A percentile compares a stretch with the other conserved stretches of the same genome.
phyloP scores from a whole-genome alignment of 1,284 basidiomycete species.

The Leccinum griseonigrum region DNA sequence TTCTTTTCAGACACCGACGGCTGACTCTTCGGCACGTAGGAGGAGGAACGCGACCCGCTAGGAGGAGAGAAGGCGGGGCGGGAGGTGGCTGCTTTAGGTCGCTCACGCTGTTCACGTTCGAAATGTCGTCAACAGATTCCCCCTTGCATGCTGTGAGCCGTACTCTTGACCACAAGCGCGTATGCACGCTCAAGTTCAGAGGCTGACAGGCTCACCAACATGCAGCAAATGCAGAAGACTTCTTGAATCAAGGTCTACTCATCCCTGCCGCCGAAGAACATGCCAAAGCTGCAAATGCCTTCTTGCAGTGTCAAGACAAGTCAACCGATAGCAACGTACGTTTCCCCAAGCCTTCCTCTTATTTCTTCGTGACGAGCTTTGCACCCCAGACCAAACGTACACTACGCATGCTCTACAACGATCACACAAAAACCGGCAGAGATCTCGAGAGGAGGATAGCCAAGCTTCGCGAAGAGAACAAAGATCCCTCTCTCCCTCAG shows the following conservation, averaged over 20 bases:
- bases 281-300: slow-evolving; percentile 69
- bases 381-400: slow-evolving; percentile 68
- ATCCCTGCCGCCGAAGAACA: slow-evolving; percentile 65
- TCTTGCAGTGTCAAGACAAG: slow-evolving; percentile 64
- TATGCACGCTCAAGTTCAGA: background rate
- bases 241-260: slow-evolving; percentile 57
- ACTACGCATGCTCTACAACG: slow-evolving; percentile 65
- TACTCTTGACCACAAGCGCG: background rate
- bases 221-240: slow-evolving; percentile 75
- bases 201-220: slow-evolving; percentile 70
- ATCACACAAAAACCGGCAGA: slow-evolving; percentile 64
- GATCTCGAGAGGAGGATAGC: slow-evolving; percentile 69
- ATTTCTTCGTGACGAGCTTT: slow-evolving; percentile 11
- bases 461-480: slow-evolving; percentile 67
- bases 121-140: slow-evolving; percentile 27
- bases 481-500: slow-evolving; percentile 65
- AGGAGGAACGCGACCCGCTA: too few relatives aligned
- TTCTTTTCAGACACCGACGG: slow-evolving; percentile 32
- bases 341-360: slow-evolving; percentile 12
- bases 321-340: slow-evolving; percentile 69
- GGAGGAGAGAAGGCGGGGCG: too few relatives aligned
- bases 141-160: slow-evolving; percentile 29
- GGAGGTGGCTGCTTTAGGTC: too few relatives aligned
- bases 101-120: background rate
- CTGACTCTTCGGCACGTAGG: too few relatives aligned